Percentiles rank a stretch among this genome's conserved stretches.
phyloP scores from a whole-genome alignment of 306 rosid species.

The Psophocarpus tetragonolobus region DNA sequence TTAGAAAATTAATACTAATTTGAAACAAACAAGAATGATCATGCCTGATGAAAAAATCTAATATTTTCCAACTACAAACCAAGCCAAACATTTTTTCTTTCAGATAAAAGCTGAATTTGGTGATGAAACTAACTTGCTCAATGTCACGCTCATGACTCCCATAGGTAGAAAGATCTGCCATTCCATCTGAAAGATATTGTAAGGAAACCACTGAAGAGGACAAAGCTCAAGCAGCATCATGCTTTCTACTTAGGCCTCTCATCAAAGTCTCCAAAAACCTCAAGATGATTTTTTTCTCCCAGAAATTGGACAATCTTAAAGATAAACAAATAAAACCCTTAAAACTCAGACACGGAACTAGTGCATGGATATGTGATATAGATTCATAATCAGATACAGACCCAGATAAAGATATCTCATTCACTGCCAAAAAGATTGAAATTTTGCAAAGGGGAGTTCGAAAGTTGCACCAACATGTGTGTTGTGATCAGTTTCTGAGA shows the following conservation, averaged over 20 bases:
- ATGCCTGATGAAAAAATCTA: not conserved
- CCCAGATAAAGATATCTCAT: conserved; percentile 28
- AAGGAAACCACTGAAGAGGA: conserved; percentile 54
- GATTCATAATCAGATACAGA: conserved; percentile 12
- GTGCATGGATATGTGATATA: not conserved
- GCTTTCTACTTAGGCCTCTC: conserved; percentile 71
- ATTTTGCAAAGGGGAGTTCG: conserved; percentile 11
- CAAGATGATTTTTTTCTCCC: conserved; percentile 3
- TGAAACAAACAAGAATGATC: not conserved
- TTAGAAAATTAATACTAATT: not conserved
- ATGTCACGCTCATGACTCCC: conserved; percentile 68
- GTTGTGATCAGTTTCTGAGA: conserved; percentile 30
- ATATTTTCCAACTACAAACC: not conserved
- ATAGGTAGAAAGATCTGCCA: conserved; percentile 82
- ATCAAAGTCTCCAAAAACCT: conserved; percentile 56
- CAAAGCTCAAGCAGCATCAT: conserved; percentile 71
- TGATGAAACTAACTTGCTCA: conserved; percentile 70
- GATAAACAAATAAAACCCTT: not conserved
- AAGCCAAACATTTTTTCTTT: not conserved
- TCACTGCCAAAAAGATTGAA: conserved; percentile 23
- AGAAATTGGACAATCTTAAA: not conserved
- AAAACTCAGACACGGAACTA: conserved; percentile 5
- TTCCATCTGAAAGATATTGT: conserved; percentile 80
- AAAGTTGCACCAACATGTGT: conserved; percentile 31
- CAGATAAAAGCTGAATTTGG: not conserved